These are phyloP conservation scores for Dryas octopetala DNA, from an alignment of 306 rosid genomes.

Conservation along the genomic window DNA sequence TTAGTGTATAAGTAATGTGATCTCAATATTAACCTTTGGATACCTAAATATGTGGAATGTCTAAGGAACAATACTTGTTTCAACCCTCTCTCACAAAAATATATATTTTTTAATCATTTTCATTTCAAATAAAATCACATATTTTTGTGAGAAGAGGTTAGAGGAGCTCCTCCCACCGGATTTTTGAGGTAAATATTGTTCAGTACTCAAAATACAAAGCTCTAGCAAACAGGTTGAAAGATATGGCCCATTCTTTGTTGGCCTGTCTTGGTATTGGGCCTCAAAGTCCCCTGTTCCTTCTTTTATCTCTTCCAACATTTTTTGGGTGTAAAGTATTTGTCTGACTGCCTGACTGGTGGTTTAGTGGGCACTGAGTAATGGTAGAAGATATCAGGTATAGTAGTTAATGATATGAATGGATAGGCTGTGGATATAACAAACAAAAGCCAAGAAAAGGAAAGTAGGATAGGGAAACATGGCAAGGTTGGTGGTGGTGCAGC, in stretches of 20 bases:
- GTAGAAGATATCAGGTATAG: not conserved
- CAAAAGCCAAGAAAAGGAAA: not conserved
- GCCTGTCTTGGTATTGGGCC: not conserved
- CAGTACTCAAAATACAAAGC: not conserved
- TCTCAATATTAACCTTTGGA: too few relatives aligned
- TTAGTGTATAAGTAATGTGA: too few relatives aligned
- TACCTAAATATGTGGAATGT: too few relatives aligned
- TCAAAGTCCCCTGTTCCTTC: not conserved
- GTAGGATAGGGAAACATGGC: conserved; percentile 51
- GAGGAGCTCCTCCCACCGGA: too few relatives aligned
- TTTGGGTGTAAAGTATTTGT: not conserved
- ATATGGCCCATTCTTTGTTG: not conserved
- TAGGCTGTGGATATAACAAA: conserved; percentile 14
- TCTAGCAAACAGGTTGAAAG: not conserved
- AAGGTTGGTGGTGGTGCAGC: conserved; percentile 58
- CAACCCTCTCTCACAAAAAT: too few relatives aligned
- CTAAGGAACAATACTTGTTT: too few relatives aligned
- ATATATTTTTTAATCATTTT: too few relatives aligned
- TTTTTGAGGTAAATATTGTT: too few relatives aligned
- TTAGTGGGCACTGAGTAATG: too few relatives aligned
- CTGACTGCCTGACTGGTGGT: not conserved
- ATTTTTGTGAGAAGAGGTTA: too few relatives aligned
- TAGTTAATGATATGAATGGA: not conserved
- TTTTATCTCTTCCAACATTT: too few relatives aligned
- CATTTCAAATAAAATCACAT: too few relatives aligned